These are phyloP conservation scores for Rhodotorula toruloides DNA, from an alignment of 768 basidiomycete species.

Conservation along the genomic window DNA sequence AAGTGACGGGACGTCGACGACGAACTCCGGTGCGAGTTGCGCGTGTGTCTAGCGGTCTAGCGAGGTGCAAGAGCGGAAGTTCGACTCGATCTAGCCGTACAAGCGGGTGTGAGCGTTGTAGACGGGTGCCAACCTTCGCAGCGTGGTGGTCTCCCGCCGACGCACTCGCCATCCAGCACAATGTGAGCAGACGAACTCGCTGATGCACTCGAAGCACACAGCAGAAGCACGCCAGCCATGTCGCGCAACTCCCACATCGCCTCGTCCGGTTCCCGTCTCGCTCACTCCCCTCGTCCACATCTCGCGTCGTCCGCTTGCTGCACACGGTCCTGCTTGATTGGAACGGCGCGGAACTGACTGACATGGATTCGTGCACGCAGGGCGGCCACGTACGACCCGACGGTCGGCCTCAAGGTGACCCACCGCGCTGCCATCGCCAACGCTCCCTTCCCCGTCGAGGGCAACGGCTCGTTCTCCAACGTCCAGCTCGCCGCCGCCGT, in stretches of 20 bases:
- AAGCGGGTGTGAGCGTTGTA: too few relatives aligned
- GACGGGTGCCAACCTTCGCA: too few relatives aligned
- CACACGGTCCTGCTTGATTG: neutral
- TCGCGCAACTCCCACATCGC: neutral
- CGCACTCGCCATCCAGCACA: too few relatives aligned
- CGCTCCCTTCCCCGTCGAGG: conserved; percentile 71
- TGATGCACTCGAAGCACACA: too few relatives aligned
- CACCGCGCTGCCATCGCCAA: conserved; percentile 73
- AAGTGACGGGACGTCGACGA: neutral
- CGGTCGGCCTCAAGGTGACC: conserved; percentile 49
- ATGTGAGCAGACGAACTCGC: too few relatives aligned
- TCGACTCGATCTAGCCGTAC: neutral
- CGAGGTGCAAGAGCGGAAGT: neutral
- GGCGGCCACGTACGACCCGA: conserved; percentile 30
- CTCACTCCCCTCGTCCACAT: neutral
- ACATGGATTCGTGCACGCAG: neutral
- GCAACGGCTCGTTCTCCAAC: conserved; percentile 79
- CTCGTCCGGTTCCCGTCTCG: too few relatives aligned
- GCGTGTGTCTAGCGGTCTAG: neutral
- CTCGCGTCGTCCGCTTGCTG: neutral
- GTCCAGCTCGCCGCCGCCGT: conserved; percentile 69
- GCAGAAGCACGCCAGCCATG: too few relatives aligned
- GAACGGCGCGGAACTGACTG: neutral
- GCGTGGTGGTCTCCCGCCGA: too few relatives aligned
- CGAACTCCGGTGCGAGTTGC: too few relatives aligned